Base-by-base conservation (phyloP, 2,329 filamentous ascomycete species). In the Bipolaris zeicola region DNA sequence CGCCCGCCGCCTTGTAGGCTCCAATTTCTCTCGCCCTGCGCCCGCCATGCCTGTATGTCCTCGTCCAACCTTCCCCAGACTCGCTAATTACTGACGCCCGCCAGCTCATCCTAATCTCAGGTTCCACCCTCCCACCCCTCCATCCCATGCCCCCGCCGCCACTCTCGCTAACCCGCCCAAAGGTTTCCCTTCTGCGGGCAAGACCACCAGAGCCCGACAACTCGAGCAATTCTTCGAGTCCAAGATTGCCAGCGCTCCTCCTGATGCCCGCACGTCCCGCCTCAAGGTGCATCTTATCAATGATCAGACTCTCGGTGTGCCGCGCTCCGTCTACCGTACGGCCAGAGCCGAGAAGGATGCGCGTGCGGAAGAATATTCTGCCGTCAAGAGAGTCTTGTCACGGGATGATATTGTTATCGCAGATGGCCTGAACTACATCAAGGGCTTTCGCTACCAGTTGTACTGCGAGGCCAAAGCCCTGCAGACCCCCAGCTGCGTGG, bases 351-450 rank as follows among this genome's bases (percentile, higher is more conserved):
- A 96, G 72, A 96, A 96, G 75, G 89, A 94, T 77, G 91, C 90
- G 1, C 86, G 91, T 24, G 91, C 91, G 1, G 83, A 86, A 39
- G 81, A 91, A 52, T 91, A 90, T 73, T 91, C 85, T 58, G 90
- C 91, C 58, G 88, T 94, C 43, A 94, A 94, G 80, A 83, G 91
- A 41, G 83, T 87, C 46, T 81, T 96, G 28, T 87, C 84, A 58
- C 84, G 87, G 54, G 86, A 86, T 67, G 89, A 91, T 69, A 87
- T 96, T 55, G 89, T 95, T 50, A 85, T 96, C 44, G 85, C 92
- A 14, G 91, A 96, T 72, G 87, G 88, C 1, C 79, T 91, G 58
- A 95, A 95, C 76, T 96, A 95, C 77, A 96, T 96, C 78, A 95
- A 95, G 76, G 91, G 91, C 36, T 95, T 90, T 85, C 83, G 91